Base-by-base conservation (phyloP, 2,329 filamentous ascomycete genomes). In the Botryotinia narcissicola region DNA sequence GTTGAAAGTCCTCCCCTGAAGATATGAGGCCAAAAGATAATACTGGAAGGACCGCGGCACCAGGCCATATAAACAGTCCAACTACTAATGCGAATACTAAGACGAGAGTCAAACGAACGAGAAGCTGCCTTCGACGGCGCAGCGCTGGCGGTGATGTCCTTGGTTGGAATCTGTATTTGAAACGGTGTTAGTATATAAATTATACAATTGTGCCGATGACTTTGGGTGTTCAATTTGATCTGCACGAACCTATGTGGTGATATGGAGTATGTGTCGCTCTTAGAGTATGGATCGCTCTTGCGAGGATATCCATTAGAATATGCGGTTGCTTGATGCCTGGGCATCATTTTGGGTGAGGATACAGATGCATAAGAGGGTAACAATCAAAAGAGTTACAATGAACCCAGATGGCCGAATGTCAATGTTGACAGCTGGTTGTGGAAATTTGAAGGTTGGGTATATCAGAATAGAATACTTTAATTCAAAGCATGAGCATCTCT, bases 231-330 rank as follows among this genome's bases (percentile, higher is more conserved):
- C 70, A 42, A 54, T 37, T 37, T 5, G 63, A 60, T 72, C 51
- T 37, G 5, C 32, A 80, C 87, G 80, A 89, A 97, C 92, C 93
- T 93, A 83, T 97, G 94, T 78, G 94, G 93, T 78, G 93, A 94
- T 80, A 97, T 95, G 77, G 94, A 93, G 82, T 97, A 95, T 63
- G 92, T 93, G 84, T 85, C 79, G 91, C 91, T 42, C 64, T 68
- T 68, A 22, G 94, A 93, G 82, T 97, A 95, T 63, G 91, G 93
- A 84, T 85, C 79, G 91, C 91, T 75, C 69, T 78, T 80, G n/a
- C 91, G 88, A 76, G 92, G 92, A 82, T 95, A 95, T 81, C 94
- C 95, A 85, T 96, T 97, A 76, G 91, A 89, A 83, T 92, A 95
- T 82, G 91, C 91, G 83, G 85, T 85, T 75, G 86, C 85, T 81